These are phyloP conservation scores for Arabidopsis lyrata DNA, from an alignment of 441 rosid genomes.

Conservation along the genomic window DNA sequence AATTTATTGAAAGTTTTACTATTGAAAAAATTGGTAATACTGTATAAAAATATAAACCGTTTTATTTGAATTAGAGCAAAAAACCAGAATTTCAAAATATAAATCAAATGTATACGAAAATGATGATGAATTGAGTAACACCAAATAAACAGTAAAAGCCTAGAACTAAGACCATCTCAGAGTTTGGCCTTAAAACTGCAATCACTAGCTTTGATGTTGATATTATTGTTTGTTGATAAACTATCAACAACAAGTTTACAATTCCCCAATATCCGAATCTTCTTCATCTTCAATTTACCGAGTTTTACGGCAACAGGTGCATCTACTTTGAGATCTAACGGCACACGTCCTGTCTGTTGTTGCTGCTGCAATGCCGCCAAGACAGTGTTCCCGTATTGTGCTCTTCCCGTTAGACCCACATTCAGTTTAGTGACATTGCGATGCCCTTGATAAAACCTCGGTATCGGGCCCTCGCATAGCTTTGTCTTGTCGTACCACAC, in stretches of 20 bases:
- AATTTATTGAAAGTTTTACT: too few species aligned
- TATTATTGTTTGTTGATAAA: slow-evolving; percentile 52
- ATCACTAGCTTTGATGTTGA: slow-evolving; percentile 62
- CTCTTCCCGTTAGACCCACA: slow-evolving; percentile 52
- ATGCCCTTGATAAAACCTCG: slow-evolving; percentile 70
- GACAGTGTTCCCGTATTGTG: slow-evolving; percentile 52
- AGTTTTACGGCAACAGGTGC: slow-evolving; percentile 62
- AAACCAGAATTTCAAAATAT: slow-evolving; percentile 7
- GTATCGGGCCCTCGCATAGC: slow-evolving; percentile 63
- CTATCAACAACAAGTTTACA: slow-evolving; percentile 69
- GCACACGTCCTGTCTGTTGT: slow-evolving; percentile 63
- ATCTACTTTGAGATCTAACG: slow-evolving; percentile 57
- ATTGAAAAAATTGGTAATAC: too few species aligned
- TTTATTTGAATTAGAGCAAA: too few species aligned
- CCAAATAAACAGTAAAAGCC: neutral
- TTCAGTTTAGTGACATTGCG: slow-evolving; percentile 57
- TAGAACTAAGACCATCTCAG: slow-evolving; percentile 32
- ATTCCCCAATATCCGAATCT: slow-evolving; percentile 55
- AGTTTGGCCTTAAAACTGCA: slow-evolving; percentile 59
- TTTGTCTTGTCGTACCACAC: slow-evolving; percentile 58
- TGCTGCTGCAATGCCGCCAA: slow-evolving; percentile 65
- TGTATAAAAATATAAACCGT: too few species aligned
- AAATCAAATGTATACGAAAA: neutral
- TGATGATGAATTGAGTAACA: neutral
- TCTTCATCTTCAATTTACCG: slow-evolving; percentile 59